Base-by-base conservation (phyloP, 1,139 yeast species). In the Kodamaea sp. region DNA sequence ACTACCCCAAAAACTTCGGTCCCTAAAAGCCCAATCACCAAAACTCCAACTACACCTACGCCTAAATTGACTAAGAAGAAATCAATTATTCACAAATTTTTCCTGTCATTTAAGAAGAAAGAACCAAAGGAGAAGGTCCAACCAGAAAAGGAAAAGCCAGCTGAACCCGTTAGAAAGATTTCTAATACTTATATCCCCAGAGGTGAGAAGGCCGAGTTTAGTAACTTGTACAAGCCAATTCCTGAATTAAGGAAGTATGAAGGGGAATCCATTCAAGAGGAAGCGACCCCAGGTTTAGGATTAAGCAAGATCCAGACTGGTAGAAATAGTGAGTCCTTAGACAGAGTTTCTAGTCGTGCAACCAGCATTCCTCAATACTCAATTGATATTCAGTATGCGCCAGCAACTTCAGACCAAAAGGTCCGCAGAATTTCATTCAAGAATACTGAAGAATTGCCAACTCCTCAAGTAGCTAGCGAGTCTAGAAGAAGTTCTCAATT, bases 71-170 rank as follows among this genome's bases (percentile, higher is more conserved):
- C 31, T 21, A 34, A 43, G 34, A 44, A 50, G 42, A 40, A 37
- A 28, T 57, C 61, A 4, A 43, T 59, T 10, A 37, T 59, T 18
- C 49, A 39, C 25, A 45, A 48, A 20, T 31, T 60, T 1, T 45
- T 60, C 18, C 44, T 38, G 18, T 41, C 47, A 3, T 38, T 51
- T 29, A 48, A 47, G 32, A 35, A 37, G 22, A 18, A 31, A 3
- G 15, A 28, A 13, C 27, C n/a, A 3, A 22, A 14, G 6, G 4
- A 22, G 4, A 26, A 23, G 21, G 11, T 11, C 5, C 12, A 24
- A 13, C n/a, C 10, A n/a, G 24, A 31, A 18, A 18, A 18, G 21
- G 9, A 18, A 18, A 7, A 15, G 12, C 8, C 8, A 15, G 21
- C 24, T n/a, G 29, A 35, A 24, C 8, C 20, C n/a, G 27, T 31